Percentiles rank a stretch among this genome's conserved stretches.
phyloP scores from a whole-genome alignment of 2,329 filamentous ascomycete genomes.

The Aureobasidium subglaciale region DNA sequence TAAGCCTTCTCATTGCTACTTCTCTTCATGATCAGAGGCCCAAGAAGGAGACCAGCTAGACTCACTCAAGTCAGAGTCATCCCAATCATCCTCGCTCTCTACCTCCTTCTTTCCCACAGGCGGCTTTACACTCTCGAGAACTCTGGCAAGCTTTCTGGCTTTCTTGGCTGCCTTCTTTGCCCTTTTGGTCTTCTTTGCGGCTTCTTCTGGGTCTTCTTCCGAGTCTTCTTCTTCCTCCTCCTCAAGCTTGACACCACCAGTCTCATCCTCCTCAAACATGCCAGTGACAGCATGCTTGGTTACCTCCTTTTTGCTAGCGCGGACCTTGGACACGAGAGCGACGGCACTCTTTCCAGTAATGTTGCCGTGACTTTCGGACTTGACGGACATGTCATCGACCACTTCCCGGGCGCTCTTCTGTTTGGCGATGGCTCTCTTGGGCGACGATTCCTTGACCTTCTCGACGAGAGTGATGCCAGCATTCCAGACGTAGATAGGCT shows the following conservation, averaged over 20 bases:
- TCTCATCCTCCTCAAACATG: neutral
- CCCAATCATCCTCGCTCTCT: neutral
- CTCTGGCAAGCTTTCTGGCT: neutral
- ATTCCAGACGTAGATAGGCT: neutral
- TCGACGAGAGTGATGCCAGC: neutral
- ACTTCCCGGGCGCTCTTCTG: neutral
- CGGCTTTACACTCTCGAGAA: neutral
- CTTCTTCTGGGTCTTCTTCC: neutral
- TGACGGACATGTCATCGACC: no score
- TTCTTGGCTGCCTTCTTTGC: neutral
- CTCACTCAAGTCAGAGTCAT: slow-evolving; percentile 1
- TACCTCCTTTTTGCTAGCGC: neutral
- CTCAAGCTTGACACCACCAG: neutral
- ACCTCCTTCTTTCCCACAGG: neutral
- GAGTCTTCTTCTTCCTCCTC: neutral
- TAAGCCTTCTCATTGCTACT: neutral
- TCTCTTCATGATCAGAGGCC: neutral
- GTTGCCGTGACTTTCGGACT: no score
- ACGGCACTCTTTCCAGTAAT: no score
- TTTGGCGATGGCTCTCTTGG: neutral
- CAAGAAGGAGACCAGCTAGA: neutral
- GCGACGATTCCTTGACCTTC: neutral
- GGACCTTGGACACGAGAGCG: no score
- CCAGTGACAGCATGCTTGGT: neutral
- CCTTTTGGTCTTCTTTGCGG: neutral